Base-by-base conservation (phyloP, 805 yeast genomes). In the Saccharomycodes ludwigii region DNA sequence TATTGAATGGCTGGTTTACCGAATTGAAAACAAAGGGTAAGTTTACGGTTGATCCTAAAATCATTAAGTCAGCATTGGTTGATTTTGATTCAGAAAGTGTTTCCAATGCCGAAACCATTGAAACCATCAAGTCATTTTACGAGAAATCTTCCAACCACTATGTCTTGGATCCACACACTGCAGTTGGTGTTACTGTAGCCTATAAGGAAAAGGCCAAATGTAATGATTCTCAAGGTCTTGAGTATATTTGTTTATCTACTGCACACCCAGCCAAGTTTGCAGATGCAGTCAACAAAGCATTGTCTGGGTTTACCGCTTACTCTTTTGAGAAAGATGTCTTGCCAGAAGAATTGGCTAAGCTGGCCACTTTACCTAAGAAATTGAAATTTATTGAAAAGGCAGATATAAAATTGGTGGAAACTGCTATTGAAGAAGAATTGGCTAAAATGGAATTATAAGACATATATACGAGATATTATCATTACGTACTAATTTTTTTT, bases 261-360 rank as follows among this genome's bases (percentile, higher is more conserved):
- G 99, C 99, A 6, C 99, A 91, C 55, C 99, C 99, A 26, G 99
- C 98, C 38, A 91, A 91, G 61, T 91, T 91, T 50, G 82, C 95
- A 17, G 96, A 84, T 40, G 98, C 95, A 31, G 99, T 91, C 17
- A 78, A 86, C 56, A 61, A 69, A 45, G 84, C 97, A 3, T 66
- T 91, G 42, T 52, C 58, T 28, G 66, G 66, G 1, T 66, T 73
- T 39, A 71, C 66, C 9, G 85, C 73, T 14, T 91, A 91, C 61
- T 73, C 85, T 4, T 91, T 91, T 50, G 95, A 84, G 48, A 66
- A 66, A 30, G 84, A 83, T 43, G 96, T 91, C 14, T 68, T 91
- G 34, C 97, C 98, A 23, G 82, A 66, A 18, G 95, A 84, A 59
- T 71, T 91, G 58, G 78, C 70, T 57, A 70, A 70, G 29, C 70